These are phyloP conservation scores for barrel medic (Medicago truncatula) DNA, from an alignment of 306 rosid species.

Conservation along the genomic window DNA sequence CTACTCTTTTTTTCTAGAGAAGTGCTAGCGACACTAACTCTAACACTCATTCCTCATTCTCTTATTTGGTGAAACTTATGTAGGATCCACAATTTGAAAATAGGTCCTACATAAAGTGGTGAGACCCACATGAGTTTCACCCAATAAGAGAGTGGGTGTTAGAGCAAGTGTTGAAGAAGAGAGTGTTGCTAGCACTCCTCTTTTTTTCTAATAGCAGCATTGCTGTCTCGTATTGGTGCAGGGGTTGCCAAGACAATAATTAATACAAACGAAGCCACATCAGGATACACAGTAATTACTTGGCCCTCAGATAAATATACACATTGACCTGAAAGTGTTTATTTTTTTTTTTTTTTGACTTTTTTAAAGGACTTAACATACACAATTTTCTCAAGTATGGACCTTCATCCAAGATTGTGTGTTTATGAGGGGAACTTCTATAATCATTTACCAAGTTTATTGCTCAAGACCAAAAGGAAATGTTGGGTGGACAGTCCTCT, in stretches of 20 bases:
- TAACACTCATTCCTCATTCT: too few species aligned
- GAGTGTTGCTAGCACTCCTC: too few species aligned
- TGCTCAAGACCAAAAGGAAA: not conserved
- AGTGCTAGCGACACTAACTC: too few species aligned
- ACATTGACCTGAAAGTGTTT: not conserved
- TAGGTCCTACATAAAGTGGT: too few species aligned
- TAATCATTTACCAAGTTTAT: not conserved
- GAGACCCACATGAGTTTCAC: too few species aligned
- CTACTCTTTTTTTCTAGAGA: not conserved
- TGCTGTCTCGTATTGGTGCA: not conserved
- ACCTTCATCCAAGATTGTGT: slow-evolving; percentile 3
- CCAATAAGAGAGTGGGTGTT: too few species aligned
- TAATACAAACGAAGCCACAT: slow-evolving; percentile 12
- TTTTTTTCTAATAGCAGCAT: slow-evolving; percentile 2
- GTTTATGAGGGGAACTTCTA: slow-evolving; percentile 5
- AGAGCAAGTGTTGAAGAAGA: too few species aligned
- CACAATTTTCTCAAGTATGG: not conserved
- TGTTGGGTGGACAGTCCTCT: slow-evolving; percentile 4
- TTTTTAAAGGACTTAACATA: not conserved
- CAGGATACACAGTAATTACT: slow-evolving; percentile 20
- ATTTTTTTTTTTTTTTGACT: not conserved
- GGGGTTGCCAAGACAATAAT: not conserved
- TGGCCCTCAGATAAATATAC: not conserved
- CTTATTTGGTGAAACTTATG: too few species aligned
- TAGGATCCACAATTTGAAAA: too few species aligned